Conservation (phyloP, 139 green algal species). For the Coelastrella sp. region DNA sequence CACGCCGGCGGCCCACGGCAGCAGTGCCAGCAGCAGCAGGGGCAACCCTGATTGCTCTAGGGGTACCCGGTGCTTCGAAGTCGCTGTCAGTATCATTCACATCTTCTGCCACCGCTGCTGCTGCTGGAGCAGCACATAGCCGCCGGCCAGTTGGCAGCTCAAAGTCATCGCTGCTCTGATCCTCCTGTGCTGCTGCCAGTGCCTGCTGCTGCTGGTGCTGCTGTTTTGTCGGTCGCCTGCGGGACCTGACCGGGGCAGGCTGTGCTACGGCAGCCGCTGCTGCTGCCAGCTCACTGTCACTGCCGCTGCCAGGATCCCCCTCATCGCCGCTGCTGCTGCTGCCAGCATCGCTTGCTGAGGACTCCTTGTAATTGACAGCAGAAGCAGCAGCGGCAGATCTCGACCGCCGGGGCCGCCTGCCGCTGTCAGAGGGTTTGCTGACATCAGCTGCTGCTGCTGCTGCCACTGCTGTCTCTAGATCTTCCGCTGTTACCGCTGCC, state of each 20-base stretch:
- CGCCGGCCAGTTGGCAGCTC: background rate
- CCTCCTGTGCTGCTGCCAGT: background rate
- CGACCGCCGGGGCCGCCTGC: background rate
- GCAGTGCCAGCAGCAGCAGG: conserved; percentile 19
- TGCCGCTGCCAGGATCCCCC: background rate
- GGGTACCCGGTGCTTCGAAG: background rate
- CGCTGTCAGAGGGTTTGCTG: background rate
- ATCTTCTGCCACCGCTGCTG: conserved; percentile 25
- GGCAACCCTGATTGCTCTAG: background rate
- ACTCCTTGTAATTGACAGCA: background rate
- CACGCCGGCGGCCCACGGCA: background rate
- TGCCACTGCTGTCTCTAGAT: conserved; percentile 9
- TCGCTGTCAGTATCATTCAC: background rate
- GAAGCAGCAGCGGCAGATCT: background rate
- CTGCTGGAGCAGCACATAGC: background rate
- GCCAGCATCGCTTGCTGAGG: background rate
- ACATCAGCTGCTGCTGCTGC: conserved; percentile 2
- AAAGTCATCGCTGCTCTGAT: background rate
- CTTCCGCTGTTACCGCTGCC: background rate
- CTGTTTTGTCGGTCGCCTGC: background rate
- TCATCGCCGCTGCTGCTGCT: background rate
- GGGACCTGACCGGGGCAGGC: background rate
- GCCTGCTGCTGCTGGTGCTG: conserved; percentile 1
- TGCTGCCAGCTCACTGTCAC: background rate
- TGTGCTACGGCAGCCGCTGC: background rate